A percentile compares a stretch with the other conserved stretches of the same genome.
These are phyloP conservation scores for Chytriomyces confervae DNA, from an alignment of 192 early-diverging fungal species.

Conservation along the genomic window DNA sequence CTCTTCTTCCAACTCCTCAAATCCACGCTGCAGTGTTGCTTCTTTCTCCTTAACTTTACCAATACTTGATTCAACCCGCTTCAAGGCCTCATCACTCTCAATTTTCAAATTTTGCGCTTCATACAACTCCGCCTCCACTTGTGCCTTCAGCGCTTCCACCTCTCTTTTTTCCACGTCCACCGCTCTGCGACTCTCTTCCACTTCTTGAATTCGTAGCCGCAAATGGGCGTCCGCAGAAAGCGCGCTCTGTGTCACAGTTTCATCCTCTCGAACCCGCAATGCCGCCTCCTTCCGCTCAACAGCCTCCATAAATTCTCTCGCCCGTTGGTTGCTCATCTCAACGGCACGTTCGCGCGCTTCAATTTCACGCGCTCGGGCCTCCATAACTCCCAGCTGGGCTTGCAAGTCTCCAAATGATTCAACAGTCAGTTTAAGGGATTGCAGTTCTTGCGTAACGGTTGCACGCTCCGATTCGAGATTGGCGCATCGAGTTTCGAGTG, in stretches of 20 bases:
- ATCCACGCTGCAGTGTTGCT: background rate
- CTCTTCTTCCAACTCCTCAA: constrained; percentile 10
- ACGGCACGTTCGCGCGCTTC: constrained; percentile 6
- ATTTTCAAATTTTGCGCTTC: constrained; percentile 11
- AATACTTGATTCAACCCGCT: constrained; percentile 7
- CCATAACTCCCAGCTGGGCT: background rate
- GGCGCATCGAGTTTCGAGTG: constrained; percentile 1
- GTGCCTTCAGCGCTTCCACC: background rate
- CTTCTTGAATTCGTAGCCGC: constrained; percentile 14
- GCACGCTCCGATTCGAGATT: constrained; percentile 23
- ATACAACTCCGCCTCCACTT: constrained; percentile 2
- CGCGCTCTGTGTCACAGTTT: background rate
- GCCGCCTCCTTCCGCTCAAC: background rate
- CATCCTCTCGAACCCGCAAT: background rate
- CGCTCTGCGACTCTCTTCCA: constrained; percentile 17
- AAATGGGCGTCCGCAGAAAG: constrained; percentile 1
- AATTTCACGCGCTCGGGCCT: background rate
- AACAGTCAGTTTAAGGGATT: background rate
- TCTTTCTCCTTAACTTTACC: background rate
- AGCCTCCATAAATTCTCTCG: background rate
- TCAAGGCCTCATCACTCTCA: constrained; percentile 15
- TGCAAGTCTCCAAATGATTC: constrained; percentile 11
- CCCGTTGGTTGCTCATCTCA: background rate
- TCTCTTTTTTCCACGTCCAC: background rate
- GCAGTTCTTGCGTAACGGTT: background rate